Percentiles rank a stretch among this genome's conserved stretches.
These are phyloP conservation scores for Aspergillus clavatus DNA, from an alignment of 2,329 filamentous ascomycete genomes.

Conservation along the genomic window DNA sequence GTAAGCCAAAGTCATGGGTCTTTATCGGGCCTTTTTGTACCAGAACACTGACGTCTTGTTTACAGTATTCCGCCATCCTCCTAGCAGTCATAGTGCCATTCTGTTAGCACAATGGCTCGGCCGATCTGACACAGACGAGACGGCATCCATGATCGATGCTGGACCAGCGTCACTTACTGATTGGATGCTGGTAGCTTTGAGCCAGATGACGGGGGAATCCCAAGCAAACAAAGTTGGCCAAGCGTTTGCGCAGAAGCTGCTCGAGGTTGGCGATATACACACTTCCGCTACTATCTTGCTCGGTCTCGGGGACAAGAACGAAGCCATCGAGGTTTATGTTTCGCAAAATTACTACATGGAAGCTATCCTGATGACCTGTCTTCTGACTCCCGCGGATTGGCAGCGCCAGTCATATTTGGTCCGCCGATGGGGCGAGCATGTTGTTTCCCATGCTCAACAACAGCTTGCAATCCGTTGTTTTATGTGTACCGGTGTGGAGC, in stretches of 20 bases:
- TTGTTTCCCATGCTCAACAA: conserved; percentile 79
- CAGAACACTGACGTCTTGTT: neutral
- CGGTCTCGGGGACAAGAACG: conserved; percentile 84
- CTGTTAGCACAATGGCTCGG: conserved; percentile 90
- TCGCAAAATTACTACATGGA: conserved; percentile 91
- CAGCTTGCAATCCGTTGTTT: conserved; percentile 90
- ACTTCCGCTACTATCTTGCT: conserved; percentile 89
- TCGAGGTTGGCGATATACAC: conserved; percentile 87
- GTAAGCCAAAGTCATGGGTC: too few species aligned
- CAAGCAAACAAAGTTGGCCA: conserved; percentile 88
- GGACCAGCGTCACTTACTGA: conserved; percentile 89
- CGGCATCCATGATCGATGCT: conserved; percentile 68
- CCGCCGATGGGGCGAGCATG: conserved; percentile 91
- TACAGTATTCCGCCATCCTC: conserved; percentile 62
- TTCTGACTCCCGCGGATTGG: conserved; percentile 82
- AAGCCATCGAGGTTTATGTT: conserved; percentile 93
- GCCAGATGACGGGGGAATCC: conserved; percentile 71
- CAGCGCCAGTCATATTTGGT: conserved; percentile 82
- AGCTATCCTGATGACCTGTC: conserved; percentile 79
- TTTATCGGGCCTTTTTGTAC: conserved; percentile 27
- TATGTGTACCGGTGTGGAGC: conserved; percentile 81
- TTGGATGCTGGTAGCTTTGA: conserved; percentile 94
- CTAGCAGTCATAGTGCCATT: conserved; percentile 71
- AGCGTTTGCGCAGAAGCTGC: conserved; percentile 80
- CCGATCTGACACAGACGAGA: conserved; percentile 73